Evolutionary conservation across 2,329 filamentous ascomycete genomes (phyloP), one percentile per base, ranked within the genome.

Genomic region (Colletotrichum graminicola): DNA sequence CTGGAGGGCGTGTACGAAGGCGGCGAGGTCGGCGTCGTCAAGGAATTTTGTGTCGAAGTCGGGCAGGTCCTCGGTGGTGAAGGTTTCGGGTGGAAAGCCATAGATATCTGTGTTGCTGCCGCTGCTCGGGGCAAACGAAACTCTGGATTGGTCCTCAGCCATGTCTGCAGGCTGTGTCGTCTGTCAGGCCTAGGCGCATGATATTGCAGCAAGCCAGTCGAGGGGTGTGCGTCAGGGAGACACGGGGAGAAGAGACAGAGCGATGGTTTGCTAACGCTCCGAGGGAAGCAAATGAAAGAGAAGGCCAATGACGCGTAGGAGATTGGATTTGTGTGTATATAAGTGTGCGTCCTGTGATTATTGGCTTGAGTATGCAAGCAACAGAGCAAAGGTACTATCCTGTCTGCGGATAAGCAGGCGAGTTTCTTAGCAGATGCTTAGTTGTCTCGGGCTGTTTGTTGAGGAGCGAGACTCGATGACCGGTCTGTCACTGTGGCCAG

Each of bases 41-140:
- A 97, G 85, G 79, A 98, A 98, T 67, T 96, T 90, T 77, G 88
- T 87, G 79, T 95, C 88, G 80, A 87, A 90, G 80, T 97, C 94
- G n/a, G 94, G 95, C 26, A 98, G 87, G 47, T 83, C 84, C 21
- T 86, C 86, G 72, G 88, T 85, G 80, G 96, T 92, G 82, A 92
- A 94, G 56, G 88, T 89, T 74, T 91, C 86, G 51, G 84, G 78
- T 6, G 87, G 84, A 77, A 90, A 91, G 75, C 90, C 91, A 74
- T 90, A 89, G 49, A 79, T 77, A 69, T 79, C 67, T 49, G 62
- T 67, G 47, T 68, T 66, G 51, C 61, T 45, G 52, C 61, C 61
- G 61, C 29, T 56, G 51, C 39, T 39, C 8, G 60, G 51, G 62
- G 54, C 59, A 47, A 77, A 71, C n/a, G 73, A 72, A 52, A 73